phyloP scores from a whole-genome alignment of 495 filamentous ascomycete species.

The Glarea lozoyensis region DNA sequence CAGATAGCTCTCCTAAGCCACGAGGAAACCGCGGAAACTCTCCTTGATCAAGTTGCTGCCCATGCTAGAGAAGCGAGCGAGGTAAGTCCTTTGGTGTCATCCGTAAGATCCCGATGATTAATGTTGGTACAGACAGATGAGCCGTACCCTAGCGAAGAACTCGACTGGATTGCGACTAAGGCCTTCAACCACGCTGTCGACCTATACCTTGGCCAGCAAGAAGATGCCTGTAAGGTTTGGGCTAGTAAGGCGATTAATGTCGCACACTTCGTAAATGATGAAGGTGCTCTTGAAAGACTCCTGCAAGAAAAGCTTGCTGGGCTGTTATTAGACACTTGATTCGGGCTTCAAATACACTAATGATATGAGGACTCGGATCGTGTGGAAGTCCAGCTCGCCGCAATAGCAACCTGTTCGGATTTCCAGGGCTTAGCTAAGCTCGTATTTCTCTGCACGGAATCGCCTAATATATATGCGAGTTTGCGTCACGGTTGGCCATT shows the following conservation, averaged over 20 bases:
- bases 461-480: no score
- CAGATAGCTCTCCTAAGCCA: constrained; percentile 44
- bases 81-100: constrained; percentile 20
- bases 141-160: constrained; percentile 57
- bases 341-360: no score
- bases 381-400: no score
- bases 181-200: constrained; percentile 74
- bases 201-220: constrained; percentile 48
- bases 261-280: constrained; percentile 45
- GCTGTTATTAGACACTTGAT: constrained; percentile 27
- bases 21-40: constrained; percentile 33
- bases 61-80: constrained; percentile 35
- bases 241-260: constrained; percentile 55
- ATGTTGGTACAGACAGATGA: constrained; percentile 27
- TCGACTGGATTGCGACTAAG: constrained; percentile 67
- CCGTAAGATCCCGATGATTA: background rate
- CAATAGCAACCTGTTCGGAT: no score
- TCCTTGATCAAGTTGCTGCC: constrained; percentile 47
- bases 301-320: constrained; percentile 45
- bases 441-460: no score
- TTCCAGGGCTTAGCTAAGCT: no score
- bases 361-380: no score
- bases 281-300: constrained; percentile 37
- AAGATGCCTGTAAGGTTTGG: constrained; percentile 53
- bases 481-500: no score